phyloP scores from a whole-genome alignment of 345 rosid species.

The Rubroshorea leprosula region DNA sequence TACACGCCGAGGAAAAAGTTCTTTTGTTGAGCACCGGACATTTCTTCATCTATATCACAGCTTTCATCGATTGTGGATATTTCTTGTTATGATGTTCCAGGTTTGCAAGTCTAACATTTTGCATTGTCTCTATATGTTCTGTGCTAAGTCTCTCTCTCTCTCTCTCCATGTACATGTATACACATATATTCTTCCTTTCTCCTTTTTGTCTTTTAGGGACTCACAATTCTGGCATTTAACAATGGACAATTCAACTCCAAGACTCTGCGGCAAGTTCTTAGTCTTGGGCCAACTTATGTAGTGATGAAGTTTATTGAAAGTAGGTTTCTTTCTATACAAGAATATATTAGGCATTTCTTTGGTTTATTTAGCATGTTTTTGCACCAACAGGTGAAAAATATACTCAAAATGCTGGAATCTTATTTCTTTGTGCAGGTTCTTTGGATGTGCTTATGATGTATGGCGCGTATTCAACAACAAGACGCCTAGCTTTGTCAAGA shows the following conservation, averaged over 20 bases:
- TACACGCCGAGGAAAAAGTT: constrained; percentile 76
- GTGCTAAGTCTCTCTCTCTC: neutral
- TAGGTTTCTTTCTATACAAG: constrained; percentile 28
- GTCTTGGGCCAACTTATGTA: constrained; percentile 93
- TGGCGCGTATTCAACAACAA: constrained; percentile 92
- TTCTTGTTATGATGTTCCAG: constrained; percentile 98
- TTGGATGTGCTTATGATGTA: constrained; percentile 90
- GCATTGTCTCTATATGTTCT: too few relatives aligned
- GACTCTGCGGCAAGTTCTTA: constrained; percentile 62
- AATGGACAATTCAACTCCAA: constrained; percentile 36
- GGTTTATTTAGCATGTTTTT: too few relatives aligned
- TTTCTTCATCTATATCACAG: constrained; percentile 95
- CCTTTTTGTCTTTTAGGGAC: constrained; percentile 46
- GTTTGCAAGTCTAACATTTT: constrained; percentile 44
- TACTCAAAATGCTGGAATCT: constrained; percentile 3
- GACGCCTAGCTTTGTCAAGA: constrained; percentile 73
- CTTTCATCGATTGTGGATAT: constrained; percentile 97
- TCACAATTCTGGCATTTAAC: constrained; percentile 82
- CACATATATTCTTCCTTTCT: neutral
- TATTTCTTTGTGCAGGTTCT: constrained; percentile 42
- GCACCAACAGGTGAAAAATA: too few relatives aligned
- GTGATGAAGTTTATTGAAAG: constrained; percentile 93
- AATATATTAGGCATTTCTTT: too few relatives aligned
- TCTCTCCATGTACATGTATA: neutral
- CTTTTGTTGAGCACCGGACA: constrained; percentile 94